Base-by-base conservation (phyloP, 352 stramenopile species). In the Thalassiosira mediterranea region DNA sequence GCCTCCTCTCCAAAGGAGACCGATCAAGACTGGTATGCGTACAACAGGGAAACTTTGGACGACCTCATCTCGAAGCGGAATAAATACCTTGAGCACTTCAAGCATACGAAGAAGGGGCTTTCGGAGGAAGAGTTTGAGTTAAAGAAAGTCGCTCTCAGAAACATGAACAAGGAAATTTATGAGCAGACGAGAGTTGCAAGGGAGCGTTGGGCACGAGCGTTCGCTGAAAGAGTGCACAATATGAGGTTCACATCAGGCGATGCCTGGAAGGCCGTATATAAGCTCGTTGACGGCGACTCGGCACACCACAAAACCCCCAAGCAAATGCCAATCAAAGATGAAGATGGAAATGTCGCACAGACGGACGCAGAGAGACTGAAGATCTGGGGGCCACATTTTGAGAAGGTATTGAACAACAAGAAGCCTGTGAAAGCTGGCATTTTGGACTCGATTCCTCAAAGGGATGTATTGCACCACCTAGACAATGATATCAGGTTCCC, bases 381-480 rank as follows among this genome's bases (percentile, higher is more conserved):
- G 17, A 28, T 57, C 2, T 11, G 19, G 1, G 48, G 28, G 28
- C n/a, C n/a, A 4, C 48, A 57, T 11, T 57, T 62, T n/a, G 21
- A 2, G 15, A 62, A 47, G 15, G 53, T 62, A 15, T 21, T 47
- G 11, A 62, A 47, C 53, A 62, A 53, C 19, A 5, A 53, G 5
- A 8, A n/a, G 15, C 21, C 21, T 10, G 44, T 53, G 44, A 53
- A 53, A 11, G 8, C 19, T 29, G 15, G 19, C 44, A 53, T 53
- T 53, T 17, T 66, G 7, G 31, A 70, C 1, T 23, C 49, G 13
- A 63, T 82, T 2, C 10, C 37, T 46, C 59, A 77, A 29, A 48
- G 42, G 28, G 57, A 72, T 37, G 37, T 23, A 1, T 21, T 26
- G 2, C 15, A 13, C 13, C 2, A 32, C 3, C 3, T 74, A 4